Base-by-base conservation (phyloP, 2,329 filamentous ascomycete species). In the Dactylellina sp. region DNA sequence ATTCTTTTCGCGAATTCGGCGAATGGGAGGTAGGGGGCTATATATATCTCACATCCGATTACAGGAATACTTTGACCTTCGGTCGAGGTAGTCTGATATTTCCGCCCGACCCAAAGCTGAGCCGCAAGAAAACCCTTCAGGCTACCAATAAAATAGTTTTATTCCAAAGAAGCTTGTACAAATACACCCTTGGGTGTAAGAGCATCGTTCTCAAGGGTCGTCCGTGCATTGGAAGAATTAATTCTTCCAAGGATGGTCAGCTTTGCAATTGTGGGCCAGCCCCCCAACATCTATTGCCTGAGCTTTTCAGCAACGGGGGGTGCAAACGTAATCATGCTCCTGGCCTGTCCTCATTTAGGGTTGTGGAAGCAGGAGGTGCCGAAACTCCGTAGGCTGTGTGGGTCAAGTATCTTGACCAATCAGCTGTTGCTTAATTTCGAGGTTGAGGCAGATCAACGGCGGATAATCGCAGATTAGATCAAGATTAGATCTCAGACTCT, bases 401-500 rank as follows among this genome's bases (percentile, higher is more conserved):
- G 49, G 39, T 16, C 32, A 32, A 5, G n/a, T 9, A 6, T 42
- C 14, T n/a, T n/a, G 42, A 20, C 70, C 70, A 74, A 74, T 74
- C 55, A 62, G 40, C 40, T 3, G n/a, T 16, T n/a, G 22, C 40
- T 14, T 32, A 66, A 66, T 61, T 66, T 16, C 1, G 37, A 40
- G 25, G 9, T 2, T 2, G 11, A 39, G n/a, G 16, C 39, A 32
- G 32, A 56, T 11, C 35, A 22, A 16, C 55, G 22, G 24, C 18
- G 4, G 60, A 60, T 66, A 62, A 66, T 65, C 60, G 60, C 46
- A 66, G 70, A 74, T 74, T 66, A 66, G 70, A 66, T 72, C 32
- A 2, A 7, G 64, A 70, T 71, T 52, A 56, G 57, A 71, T 71
- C 28, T 2, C n/a, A n/a, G 35, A 14, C n/a, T 40, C n/a, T 40